phyloP scores from a whole-genome alignment of 306 rosid species.

The Quercus suber region DNA sequence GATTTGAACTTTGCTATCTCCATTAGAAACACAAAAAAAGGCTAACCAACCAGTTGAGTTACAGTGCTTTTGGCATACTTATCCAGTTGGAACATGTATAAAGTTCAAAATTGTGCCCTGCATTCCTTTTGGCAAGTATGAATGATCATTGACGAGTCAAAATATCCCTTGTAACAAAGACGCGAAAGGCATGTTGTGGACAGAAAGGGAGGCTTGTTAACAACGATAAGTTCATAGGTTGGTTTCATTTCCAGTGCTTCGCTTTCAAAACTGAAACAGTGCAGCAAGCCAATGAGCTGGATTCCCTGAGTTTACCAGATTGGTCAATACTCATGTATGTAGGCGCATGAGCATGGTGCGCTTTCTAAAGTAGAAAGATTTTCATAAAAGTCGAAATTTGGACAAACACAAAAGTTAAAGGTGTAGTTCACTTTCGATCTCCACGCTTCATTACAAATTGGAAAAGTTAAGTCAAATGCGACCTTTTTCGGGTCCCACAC shows the following conservation, averaged over 20 bases:
- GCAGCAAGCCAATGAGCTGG: neutral
- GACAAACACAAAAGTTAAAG: conserved; percentile 8
- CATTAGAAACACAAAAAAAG: no score
- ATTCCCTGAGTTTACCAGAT: neutral
- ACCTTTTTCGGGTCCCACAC: conserved; percentile 45
- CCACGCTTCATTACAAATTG: conserved; percentile 32
- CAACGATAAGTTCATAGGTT: neutral
- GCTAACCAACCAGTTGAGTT: no score
- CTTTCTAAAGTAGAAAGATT: conserved; percentile 9
- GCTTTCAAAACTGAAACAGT: neutral
- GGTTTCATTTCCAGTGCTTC: neutral
- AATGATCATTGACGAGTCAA: no score
- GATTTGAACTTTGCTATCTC: no score
- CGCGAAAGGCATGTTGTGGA: neutral
- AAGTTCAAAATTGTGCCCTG: no score
- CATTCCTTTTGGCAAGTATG: no score
- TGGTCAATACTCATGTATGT: conserved; percentile 5
- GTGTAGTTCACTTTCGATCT: conserved; percentile 18
- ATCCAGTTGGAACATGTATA: no score
- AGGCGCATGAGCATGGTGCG: conserved; percentile 26
- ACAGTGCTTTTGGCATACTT: no score
- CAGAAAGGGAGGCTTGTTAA: neutral
- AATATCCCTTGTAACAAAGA: no score
- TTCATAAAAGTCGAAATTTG: conserved; percentile 17
- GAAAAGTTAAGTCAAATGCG: conserved; percentile 47